Percentiles rank a stretch among this genome's conserved stretches.
Evolutionary conservation across 1,139 yeast species (phyloP).

Genomic region (Sugiyamaella neomexicana): DNA sequence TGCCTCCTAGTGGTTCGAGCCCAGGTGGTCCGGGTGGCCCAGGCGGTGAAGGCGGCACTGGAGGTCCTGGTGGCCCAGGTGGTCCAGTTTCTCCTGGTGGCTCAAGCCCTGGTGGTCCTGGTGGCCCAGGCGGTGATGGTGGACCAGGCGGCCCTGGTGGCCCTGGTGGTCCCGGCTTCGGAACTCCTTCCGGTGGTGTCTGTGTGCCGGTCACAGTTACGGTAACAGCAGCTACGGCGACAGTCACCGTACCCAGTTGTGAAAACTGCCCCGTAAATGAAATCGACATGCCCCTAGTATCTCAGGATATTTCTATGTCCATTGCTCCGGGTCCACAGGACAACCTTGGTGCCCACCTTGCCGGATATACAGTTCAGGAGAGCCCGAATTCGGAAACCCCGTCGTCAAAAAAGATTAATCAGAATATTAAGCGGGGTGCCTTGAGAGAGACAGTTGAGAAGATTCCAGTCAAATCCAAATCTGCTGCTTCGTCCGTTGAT

Average conservation of each 20-base stretch:
- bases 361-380: background rate
- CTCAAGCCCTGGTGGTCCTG: conserved; percentile 19
- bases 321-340: background rate
- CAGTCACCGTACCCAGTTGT: conserved; percentile 14
- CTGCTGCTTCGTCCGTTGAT: conserved; percentile 8
- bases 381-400: background rate
- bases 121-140: conserved; percentile 22
- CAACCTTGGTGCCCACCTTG: conserved; percentile 2
- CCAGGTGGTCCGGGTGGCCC: background rate
- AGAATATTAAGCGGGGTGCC: background rate
- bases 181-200: background rate
- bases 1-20: conserved; percentile 26
- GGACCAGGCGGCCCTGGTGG: conserved; percentile 15
- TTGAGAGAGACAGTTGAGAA: conserved; percentile 4
- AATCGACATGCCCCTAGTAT: background rate
- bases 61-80: conserved; percentile 12
- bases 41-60: conserved; percentile 22
- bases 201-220: conserved; percentile 17
- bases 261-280: conserved; percentile 10
- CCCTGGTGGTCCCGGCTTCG: conserved; percentile 6
- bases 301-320: conserved; percentile 5
- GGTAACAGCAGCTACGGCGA: conserved; percentile 17
- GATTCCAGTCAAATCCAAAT: background rate
- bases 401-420: background rate
- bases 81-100: conserved; percentile 28